Evolutionary conservation across 345 rosid genomes (phyloP), one percentile per base, ranked within the genome.

Genomic region (Laguncularia racemosa): DNA sequence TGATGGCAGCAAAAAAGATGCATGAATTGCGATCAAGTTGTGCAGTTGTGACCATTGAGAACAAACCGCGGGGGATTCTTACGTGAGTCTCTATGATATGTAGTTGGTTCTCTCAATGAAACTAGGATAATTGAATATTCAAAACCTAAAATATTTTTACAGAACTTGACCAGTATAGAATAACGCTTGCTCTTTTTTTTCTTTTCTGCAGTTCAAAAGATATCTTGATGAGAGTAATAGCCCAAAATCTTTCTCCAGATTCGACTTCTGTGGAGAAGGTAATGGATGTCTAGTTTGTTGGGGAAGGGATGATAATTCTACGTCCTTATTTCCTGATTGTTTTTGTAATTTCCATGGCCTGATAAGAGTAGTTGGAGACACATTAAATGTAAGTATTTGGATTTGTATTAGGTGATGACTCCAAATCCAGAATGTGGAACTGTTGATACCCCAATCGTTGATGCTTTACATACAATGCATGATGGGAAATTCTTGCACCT

Each of bases 401-500:
- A 44, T 62, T 61, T 58, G 21, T 81, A 47, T 57, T 62, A 95
- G 99, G 85, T 90, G 66, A 95, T 95, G 99, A 95, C 97, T 66
- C 89, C 83, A 43, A 86, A 95, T 76, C 97, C 99, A 63, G 96
- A 84, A 77, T 95, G 91, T 65, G 93, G 92, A 20, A 77, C 86
- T 12, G 71, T 83, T 55, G 97, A 90, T 56, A 90, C 91, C 14
- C 90, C 99, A 52, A 83, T 95, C 46, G 99, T 95, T 65, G 95
- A 88, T 81, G 97, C 99, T 52, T 71, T 95, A 62, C 99, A 90
- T 72, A 67, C 75, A 52, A 95, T 95, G 99, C 97, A 95, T 46
- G 89, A 90, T 61, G 93, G 99, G 48, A 90, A 95, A 73, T 95
- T 95, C 72, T 83, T 90, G 77, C 99, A 95, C 78, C 95, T 95